A percentile compares a stretch with the other conserved stretches of the same genome.
phyloP scores from a whole-genome alignment of 208 protist genomes.

The Trypanosoma avium region DNA sequence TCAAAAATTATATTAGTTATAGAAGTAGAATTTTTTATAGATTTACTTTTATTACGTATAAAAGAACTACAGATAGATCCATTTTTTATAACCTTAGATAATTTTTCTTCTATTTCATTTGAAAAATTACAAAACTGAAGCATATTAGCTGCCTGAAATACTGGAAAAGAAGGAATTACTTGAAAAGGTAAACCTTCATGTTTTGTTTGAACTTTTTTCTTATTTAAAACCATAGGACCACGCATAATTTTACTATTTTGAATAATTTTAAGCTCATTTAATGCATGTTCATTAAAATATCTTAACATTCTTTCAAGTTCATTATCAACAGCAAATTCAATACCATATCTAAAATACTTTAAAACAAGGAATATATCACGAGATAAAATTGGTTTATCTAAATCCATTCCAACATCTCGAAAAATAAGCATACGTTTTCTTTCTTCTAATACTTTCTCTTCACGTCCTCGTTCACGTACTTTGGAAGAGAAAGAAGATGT shows the following conservation, averaged over 20 bases:
- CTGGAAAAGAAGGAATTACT: constrained; percentile 48
- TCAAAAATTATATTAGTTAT: constrained; percentile 29
- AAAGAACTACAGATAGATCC: constrained; percentile 10
- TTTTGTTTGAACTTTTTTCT: constrained; percentile 11
- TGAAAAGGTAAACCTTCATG: constrained; percentile 29
- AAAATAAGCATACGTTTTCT: constrained; percentile 79
- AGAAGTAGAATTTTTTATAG: background rate
- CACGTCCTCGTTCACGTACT: constrained; percentile 8
- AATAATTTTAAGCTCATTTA: constrained; percentile 89
- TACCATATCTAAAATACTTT: constrained; percentile 88
- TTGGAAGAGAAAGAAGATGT: background rate
- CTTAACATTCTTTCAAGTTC: constrained; percentile 86
- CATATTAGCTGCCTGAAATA: constrained; percentile 45
- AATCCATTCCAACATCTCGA: constrained; percentile 86
- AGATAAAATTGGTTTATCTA: constrained; percentile 87
- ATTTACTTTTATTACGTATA: background rate
- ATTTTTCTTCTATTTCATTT: constrained; percentile 19
- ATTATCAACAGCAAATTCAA: constrained; percentile 87
- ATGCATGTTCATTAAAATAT: constrained; percentile 89
- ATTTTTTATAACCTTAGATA: background rate
- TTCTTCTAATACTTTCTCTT: constrained; percentile 70
- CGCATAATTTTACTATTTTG: constrained; percentile 89
- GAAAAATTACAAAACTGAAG: constrained; percentile 48
- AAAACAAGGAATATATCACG: constrained; percentile 83
- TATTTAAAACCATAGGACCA: constrained; percentile 58